phyloP scores from a whole-genome alignment of 2,329 filamentous ascomycete species.

The Aureobasidium sp. region DNA sequence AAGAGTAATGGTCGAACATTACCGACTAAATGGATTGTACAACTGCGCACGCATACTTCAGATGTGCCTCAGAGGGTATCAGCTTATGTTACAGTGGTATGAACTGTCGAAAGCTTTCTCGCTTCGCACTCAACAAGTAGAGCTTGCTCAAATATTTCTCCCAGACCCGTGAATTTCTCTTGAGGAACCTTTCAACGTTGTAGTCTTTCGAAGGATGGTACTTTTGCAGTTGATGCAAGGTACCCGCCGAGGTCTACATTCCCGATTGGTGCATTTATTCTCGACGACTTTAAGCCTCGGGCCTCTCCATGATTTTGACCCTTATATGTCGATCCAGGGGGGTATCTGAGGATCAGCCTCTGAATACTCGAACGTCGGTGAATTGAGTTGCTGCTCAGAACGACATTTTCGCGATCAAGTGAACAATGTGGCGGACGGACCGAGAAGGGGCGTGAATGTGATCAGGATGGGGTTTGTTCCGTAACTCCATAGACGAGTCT shows the following conservation, averaged over 20 bases:
- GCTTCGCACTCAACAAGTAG: background rate
- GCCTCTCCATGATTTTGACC: background rate
- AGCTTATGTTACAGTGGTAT: background rate
- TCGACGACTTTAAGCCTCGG: background rate
- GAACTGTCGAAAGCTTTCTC: background rate
- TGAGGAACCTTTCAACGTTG: background rate
- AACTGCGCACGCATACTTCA: background rate
- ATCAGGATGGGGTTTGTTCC: background rate
- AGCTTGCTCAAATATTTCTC: background rate
- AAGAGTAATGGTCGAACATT: background rate
- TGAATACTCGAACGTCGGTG: background rate
- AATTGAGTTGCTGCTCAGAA: background rate
- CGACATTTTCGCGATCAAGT: background rate
- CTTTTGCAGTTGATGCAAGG: background rate
- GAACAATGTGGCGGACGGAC: background rate
- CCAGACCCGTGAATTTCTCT: background rate
- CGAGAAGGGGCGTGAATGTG: background rate
- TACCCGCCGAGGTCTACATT: background rate
- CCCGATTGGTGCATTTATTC: slow-evolving; percentile 1
- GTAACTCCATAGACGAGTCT: background rate
- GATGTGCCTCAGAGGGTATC: background rate
- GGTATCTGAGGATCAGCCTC: background rate
- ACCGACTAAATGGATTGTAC: background rate
- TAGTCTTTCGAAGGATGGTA: background rate
- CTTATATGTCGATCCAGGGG: background rate